Base-by-base conservation (phyloP, 139 green algal genomes). In the Closterium sp. region DNA sequence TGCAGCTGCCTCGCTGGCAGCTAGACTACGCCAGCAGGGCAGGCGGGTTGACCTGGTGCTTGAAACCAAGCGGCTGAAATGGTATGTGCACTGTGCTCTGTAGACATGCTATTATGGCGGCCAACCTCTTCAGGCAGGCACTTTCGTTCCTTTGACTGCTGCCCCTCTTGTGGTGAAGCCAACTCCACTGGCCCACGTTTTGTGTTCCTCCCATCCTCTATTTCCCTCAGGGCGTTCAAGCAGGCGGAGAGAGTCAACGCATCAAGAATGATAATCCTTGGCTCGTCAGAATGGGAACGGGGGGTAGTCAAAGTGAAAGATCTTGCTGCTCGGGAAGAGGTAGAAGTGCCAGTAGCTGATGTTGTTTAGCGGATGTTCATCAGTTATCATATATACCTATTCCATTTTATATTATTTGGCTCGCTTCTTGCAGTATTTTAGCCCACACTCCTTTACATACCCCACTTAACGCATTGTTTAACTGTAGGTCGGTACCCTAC, bases 61-160 rank as follows among this genome's bases (percentile, higher is more conserved):
- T 76, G 97, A 99, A 90, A 84, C 86, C 85, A 98, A 98, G 94
- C 97, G 97, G 84, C 96, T 99, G 94, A 99, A 99, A 92, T 95
- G 92, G 93, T 91, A 30, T 34, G n/a, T 23, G 30, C 6, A 85
- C 25, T 19, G 3, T 31, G 12, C 87, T 19, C 30, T 87, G 1
- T n/a, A 89, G 2, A 87, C 4, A 64, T 81, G 9, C 30, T 10
- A 88, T 28, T 86, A 12, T 28, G 35, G 4, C 30, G 2, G 23
- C 25, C 23, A 19, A 85, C 85, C 34, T 88, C 0, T 87, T 2
- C n/a, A 23, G 89, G 25, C 88, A 87, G 30, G 31, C 31, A 91
- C 87, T 28, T 32, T 87, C 19, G 6, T 91, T 85, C 0, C n/a
- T 36, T 12, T 91, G 88, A 1, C 16, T 87, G 28, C 30, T 90